A percentile compares a stretch with the other conserved stretches of the same genome.
Conservation (phyloP, 805 yeast species). For the Zygosaccharomyces gambellarensis region DNA sequence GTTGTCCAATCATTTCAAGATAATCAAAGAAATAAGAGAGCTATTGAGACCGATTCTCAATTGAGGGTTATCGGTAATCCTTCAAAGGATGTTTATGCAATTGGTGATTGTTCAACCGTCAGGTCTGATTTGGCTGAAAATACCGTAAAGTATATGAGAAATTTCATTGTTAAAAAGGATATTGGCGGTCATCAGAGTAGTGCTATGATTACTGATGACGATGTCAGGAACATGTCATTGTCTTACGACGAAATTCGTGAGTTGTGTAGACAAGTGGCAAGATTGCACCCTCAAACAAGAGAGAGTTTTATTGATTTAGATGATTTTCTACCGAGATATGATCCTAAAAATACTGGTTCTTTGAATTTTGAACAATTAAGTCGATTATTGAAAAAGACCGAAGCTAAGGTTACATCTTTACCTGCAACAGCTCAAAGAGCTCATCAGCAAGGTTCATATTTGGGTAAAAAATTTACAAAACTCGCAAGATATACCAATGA, state of each 20-base stretch:
- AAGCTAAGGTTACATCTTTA: conserved; percentile 57
- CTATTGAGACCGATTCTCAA: conserved; percentile 74
- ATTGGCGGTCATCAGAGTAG: conserved; percentile 31
- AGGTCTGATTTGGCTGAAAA: conserved; percentile 56
- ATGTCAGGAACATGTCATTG: conserved; percentile 45
- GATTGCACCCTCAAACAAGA: conserved; percentile 52
- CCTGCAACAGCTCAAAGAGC: conserved; percentile 78
- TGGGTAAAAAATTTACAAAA: conserved; percentile 55
- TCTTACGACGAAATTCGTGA: conserved; percentile 46
- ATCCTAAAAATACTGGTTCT: conserved; percentile 43
- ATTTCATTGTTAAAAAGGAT: conserved; percentile 42
- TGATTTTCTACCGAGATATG: conserved; percentile 50
- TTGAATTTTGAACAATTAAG: conserved; percentile 50
- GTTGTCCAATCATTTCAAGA: conserved; percentile 46
- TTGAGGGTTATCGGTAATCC: conserved; percentile 66
- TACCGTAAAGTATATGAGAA: conserved; percentile 47
- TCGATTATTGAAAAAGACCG: conserved; percentile 48
- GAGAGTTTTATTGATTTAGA: conserved; percentile 51
- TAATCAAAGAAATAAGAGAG: conserved; percentile 56
- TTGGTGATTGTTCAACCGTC: conserved; percentile 68
- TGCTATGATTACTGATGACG: conserved; percentile 45
- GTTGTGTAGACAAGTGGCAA: conserved; percentile 44
- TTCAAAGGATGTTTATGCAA: conserved; percentile 61
- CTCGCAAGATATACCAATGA: conserved; percentile 44
- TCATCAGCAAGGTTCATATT: conserved; percentile 62